phyloP scores from a whole-genome alignment of 306 rosid species.

The Purshia tridentata region DNA sequence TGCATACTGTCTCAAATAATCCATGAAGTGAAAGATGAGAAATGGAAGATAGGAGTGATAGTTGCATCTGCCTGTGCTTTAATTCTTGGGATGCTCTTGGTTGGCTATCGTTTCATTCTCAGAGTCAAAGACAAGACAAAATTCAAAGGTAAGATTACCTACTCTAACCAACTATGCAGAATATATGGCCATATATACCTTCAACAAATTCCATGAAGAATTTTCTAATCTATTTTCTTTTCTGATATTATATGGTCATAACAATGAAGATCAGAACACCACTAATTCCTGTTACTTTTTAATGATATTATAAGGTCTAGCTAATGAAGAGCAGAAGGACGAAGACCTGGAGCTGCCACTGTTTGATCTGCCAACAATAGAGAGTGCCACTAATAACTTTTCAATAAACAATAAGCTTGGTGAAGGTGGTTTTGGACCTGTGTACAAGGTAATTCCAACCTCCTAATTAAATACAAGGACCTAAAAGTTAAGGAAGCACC shows the following conservation, averaged over 20 bases:
- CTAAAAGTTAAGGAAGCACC: conserved; percentile 17
- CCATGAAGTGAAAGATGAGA: conserved; percentile 14
- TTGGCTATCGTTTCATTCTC: conserved; percentile 22
- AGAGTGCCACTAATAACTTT: conserved; percentile 27
- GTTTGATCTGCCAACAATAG: conserved; percentile 28
- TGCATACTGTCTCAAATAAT: background rate
- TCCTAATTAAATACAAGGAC: background rate
- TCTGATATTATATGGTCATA: background rate
- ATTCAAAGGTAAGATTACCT: conserved; percentile 22
- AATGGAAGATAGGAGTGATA: conserved; percentile 30
- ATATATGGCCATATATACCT: background rate
- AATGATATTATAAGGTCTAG: conserved; percentile 14
- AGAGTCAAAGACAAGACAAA: conserved; percentile 20
- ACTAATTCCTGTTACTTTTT: conserved; percentile 1
- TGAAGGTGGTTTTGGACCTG: conserved; percentile 42
- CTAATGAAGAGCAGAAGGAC: conserved; percentile 34
- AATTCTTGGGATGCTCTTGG: conserved; percentile 25
- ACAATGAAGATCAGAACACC: background rate
- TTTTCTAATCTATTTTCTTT: background rate
- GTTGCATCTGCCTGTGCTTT: conserved; percentile 8
- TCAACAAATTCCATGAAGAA: background rate
- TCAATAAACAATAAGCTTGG: conserved; percentile 32
- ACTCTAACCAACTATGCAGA: background rate
- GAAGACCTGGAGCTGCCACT: conserved; percentile 49
- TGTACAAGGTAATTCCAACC: conserved; percentile 23